Percentiles rank a stretch among this genome's conserved stretches.
These are phyloP conservation scores for Leishmania amazonensis DNA, from an alignment of 208 protist species.

Conservation along the genomic window DNA sequence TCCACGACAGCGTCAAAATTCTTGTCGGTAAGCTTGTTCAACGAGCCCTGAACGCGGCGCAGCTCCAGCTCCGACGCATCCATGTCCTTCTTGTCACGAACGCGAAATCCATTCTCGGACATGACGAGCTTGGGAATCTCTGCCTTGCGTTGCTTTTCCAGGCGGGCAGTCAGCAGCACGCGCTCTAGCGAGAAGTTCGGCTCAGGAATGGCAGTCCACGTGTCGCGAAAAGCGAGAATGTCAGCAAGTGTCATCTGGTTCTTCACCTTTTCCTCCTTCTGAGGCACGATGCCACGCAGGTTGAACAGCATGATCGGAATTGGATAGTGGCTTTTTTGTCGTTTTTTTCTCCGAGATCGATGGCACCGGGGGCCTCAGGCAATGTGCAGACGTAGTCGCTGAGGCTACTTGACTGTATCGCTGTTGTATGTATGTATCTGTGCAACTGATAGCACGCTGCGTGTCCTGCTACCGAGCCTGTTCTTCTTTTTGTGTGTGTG, in stretches of 20 bases:
- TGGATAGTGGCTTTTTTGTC: not conserved
- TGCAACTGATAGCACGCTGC: not conserved
- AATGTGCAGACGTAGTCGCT: not conserved
- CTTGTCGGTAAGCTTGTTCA: conserved; percentile 90
- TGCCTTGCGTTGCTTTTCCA: conserved; percentile 64
- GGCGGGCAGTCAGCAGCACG: conserved; percentile 53
- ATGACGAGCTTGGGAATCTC: conserved; percentile 78
- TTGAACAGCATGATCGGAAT: conserved; percentile 69
- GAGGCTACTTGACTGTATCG: not conserved
- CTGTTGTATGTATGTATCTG: not conserved
- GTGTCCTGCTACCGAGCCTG: not conserved
- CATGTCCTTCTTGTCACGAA: conserved; percentile 71
- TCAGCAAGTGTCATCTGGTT: conserved; percentile 75
- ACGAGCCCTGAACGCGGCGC: conserved; percentile 70
- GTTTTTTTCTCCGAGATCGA: not conserved
- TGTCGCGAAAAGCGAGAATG: conserved; percentile 87
- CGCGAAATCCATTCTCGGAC: conserved; percentile 84
- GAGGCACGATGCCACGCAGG: conserved; percentile 45
- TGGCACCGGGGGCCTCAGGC: not conserved
- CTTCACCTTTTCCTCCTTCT: conserved; percentile 73
- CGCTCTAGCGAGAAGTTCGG: conserved; percentile 78
- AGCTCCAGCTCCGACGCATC: conserved; percentile 70
- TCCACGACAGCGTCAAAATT: conserved; percentile 81
- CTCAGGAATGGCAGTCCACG: conserved; percentile 58
- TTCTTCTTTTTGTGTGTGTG: not conserved